Percentiles rank a stretch among this genome's conserved stretches.
Evolutionary conservation across 164 flowering plant species (phyloP).

Genomic region (Vitis amurensis): DNA sequence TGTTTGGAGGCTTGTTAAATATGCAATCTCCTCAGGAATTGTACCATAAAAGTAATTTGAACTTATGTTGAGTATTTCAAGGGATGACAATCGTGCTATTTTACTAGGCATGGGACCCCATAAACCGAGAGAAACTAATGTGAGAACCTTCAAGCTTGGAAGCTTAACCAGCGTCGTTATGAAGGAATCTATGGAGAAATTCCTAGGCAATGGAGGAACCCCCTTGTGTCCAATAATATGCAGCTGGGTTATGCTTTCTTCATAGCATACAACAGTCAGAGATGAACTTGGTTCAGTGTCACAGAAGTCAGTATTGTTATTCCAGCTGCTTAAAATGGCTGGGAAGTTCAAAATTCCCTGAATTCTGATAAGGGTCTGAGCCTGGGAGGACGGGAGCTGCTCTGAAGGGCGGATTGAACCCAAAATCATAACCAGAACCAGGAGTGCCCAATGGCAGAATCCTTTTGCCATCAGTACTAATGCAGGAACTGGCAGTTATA

Average conservation of each 20-base stretch:
- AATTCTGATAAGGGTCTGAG: constrained; percentile 63
- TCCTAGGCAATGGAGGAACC: constrained; percentile 46
- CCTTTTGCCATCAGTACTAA: constrained; percentile 22
- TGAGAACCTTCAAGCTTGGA: constrained; percentile 75
- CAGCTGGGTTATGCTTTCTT: constrained; percentile 72
- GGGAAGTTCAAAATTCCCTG: constrained; percentile 61
- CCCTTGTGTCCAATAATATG: constrained; percentile 61
- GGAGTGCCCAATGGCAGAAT: constrained; percentile 9
- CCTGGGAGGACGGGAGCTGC: constrained; percentile 66
- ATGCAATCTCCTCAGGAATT: constrained; percentile 62
- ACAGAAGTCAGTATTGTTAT: constrained; percentile 68
- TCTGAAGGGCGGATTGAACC: constrained; percentile 34
- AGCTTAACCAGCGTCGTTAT: constrained; percentile 64
- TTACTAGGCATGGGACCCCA: constrained; percentile 83
- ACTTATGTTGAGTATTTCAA: constrained; percentile 84
- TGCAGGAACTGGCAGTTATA: not conserved
- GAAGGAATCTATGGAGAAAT: constrained; percentile 79
- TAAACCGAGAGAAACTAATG: constrained; percentile 86
- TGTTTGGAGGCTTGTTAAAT: constrained; percentile 58
- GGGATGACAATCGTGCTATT: constrained; percentile 55
- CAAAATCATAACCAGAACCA: constrained; percentile 25
- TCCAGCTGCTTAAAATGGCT: constrained; percentile 65
- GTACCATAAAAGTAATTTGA: constrained; percentile 71
- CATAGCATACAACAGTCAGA: constrained; percentile 82
- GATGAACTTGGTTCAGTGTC: constrained; percentile 53